Conservation (phyloP, 192 early-diverging fungal genomes). For the Gryganskiella cystojenkinii region DNA sequence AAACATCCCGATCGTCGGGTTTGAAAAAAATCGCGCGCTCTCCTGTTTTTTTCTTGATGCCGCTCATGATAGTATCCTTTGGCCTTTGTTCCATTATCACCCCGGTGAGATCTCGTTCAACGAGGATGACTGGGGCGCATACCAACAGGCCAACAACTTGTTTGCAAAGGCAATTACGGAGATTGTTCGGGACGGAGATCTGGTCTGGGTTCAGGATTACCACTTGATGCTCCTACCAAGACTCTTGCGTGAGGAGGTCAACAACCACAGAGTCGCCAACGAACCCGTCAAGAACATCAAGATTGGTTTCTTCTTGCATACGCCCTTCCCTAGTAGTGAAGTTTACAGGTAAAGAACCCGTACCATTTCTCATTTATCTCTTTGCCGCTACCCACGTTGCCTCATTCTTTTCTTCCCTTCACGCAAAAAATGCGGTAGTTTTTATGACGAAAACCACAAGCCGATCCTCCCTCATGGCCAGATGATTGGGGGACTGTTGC, state of each 20-base stretch:
- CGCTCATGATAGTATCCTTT: constrained; percentile 80
- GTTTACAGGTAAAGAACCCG: constrained; percentile 81
- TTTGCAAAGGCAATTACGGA: constrained; percentile 93
- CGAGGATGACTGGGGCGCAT: constrained; percentile 94
- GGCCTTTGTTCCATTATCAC: constrained; percentile 99
- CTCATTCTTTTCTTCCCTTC: no score
- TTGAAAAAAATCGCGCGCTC: neutral
- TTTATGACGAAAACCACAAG: neutral
- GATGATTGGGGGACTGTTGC: neutral
- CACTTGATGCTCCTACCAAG: constrained; percentile 97
- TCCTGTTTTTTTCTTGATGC: neutral
- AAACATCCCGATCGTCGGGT: no score
- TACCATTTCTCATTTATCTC: no score
- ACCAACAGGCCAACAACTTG: constrained; percentile 89
- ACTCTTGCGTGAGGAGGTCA: constrained; percentile 80
- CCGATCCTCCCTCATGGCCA: no score
- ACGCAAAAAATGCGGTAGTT: no score
- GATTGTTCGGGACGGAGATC: constrained; percentile 88
- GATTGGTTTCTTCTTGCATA: constrained; percentile 99
- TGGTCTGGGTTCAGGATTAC: constrained; percentile 96
- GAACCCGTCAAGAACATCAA: constrained; percentile 77
- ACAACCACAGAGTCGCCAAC: constrained; percentile 26
- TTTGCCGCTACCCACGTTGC: no score
- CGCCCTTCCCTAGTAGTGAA: constrained; percentile 96
- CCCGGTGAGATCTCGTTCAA: constrained; percentile 98